Conservation (phyloP, 2,329 filamentous ascomycete species). For the Botrytis deweyae region DNA sequence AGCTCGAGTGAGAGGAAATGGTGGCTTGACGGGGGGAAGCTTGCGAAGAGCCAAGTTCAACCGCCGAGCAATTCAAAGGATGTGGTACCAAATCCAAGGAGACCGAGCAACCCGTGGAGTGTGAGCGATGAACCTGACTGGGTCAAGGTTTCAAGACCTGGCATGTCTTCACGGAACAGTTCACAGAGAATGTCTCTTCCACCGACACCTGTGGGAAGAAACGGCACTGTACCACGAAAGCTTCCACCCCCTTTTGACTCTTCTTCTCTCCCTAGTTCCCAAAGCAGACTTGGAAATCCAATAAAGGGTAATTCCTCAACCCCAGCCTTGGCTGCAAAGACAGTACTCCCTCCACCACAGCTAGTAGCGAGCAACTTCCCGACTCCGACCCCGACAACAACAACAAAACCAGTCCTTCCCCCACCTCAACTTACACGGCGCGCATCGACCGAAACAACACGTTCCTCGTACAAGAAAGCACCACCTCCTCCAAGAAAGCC, state of each 20-base stretch:
- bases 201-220: constrained; percentile 26
- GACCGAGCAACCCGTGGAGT: constrained; percentile 79
- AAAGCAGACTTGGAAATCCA: constrained; percentile 16
- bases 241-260: constrained; percentile 37
- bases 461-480: constrained; percentile 34
- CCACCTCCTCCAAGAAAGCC: constrained; percentile 39
- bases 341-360: constrained; percentile 25
- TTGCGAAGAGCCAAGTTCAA: constrained; percentile 61
- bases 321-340: constrained; percentile 17
- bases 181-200: constrained; percentile 20
- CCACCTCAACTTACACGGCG: constrained; percentile 30
- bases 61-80: constrained; percentile 63
- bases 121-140: constrained; percentile 77
- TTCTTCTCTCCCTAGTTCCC: constrained; percentile 17
- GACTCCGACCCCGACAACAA: constrained; percentile 19
- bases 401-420: constrained; percentile 21
- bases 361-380: constrained; percentile 21
- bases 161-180: constrained; percentile 32
- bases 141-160: constrained; percentile 59
- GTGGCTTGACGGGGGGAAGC: constrained; percentile 70
- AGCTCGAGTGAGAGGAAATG: constrained; percentile 69
- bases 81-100: constrained; percentile 68
- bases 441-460: constrained; percentile 34
- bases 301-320: constrained; percentile 18
- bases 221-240: constrained; percentile 30